phyloP scores from a whole-genome alignment of 1,284 basidiomycete genomes.

The Trichosporon ovoides region DNA sequence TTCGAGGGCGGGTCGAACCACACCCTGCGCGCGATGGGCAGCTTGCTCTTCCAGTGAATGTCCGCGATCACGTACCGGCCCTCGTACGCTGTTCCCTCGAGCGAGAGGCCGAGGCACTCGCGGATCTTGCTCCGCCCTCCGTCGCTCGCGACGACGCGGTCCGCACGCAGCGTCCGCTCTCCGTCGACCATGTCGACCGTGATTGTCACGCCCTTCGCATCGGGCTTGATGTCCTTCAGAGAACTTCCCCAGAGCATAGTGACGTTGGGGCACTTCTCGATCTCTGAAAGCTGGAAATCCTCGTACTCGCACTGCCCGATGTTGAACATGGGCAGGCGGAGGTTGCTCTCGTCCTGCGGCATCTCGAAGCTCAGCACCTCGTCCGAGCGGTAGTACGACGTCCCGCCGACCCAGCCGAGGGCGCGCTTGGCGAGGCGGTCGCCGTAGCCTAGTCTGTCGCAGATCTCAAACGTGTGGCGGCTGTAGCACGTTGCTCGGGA shows the following conservation, averaged over 20 bases:
- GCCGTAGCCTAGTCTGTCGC: conserved; percentile 19
- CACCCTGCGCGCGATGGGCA: conserved; percentile 14
- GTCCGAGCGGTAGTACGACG: conserved; percentile 16
- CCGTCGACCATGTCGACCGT: conserved; percentile 16
- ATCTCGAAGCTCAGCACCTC: conserved; percentile 22
- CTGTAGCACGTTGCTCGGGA: conserved; percentile 23
- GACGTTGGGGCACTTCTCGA: conserved; percentile 11
- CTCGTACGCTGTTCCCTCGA: conserved; percentile 21
- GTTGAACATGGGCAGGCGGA: conserved; percentile 20
- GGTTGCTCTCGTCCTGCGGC: conserved; percentile 9
- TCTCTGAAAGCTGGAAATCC: conserved; percentile 16
- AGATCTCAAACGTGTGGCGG: conserved; percentile 21
- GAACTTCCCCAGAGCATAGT: conserved; percentile 18
- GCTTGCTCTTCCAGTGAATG: conserved; percentile 21
- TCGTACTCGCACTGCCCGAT: conserved; percentile 23
- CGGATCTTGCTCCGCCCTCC: conserved; percentile 19
- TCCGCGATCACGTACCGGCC: conserved; percentile 22
- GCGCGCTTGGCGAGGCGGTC: conserved; percentile 12
- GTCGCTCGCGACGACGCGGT: conserved; percentile 16
- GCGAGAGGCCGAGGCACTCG: conserved; percentile 10
- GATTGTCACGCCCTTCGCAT: conserved; percentile 16
- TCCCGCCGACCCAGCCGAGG: conserved; percentile 17
- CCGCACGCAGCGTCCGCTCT: conserved; percentile 16
- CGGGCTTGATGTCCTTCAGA: conserved; percentile 3
- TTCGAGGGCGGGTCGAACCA: conserved; percentile 23